These are phyloP conservation scores for Isabelozyma rhagii DNA, from an alignment of 805 yeast genomes.

Conservation along the genomic window DNA sequence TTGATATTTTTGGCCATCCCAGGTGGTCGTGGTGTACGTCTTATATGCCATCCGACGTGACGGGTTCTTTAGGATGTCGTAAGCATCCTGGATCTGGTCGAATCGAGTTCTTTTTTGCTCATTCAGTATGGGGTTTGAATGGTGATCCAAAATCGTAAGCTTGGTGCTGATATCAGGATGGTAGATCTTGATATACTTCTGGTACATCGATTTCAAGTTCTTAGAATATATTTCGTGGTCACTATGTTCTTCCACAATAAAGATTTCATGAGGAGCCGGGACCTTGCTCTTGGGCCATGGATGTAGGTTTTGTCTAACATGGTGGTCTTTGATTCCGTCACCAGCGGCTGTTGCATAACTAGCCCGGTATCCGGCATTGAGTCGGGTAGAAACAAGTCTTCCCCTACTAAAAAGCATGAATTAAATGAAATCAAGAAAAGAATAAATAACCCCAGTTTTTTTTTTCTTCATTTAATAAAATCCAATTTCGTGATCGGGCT, in stretches of 20 bases:
- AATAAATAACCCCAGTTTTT: no score
- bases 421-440: neutral
- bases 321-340: conserved; percentile 14
- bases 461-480: no score
- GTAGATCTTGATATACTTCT: conserved; percentile 59
- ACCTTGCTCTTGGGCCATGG: conserved; percentile 56
- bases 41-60: conserved; percentile 32
- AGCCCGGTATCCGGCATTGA: neutral
- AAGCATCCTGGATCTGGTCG: conserved; percentile 32
- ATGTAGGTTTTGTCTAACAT: conserved; percentile 23
- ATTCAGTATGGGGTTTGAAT: conserved; percentile 26
- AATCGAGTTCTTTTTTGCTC: conserved; percentile 31
- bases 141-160: conserved; percentile 18
- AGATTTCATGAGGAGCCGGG: conserved; percentile 73
- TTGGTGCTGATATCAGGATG: conserved; percentile 67
- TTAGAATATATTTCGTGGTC: conserved; percentile 50
- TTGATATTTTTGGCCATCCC: conserved; percentile 21
- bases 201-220: conserved; percentile 32
- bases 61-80: conserved; percentile 51
- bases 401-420: neutral
- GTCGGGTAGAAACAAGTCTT: neutral
- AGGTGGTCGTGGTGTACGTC: conserved; percentile 21
- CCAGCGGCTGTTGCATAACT: neutral
- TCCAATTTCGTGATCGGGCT: no score
- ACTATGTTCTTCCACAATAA: conserved; percentile 36